A percentile compares a stretch with the other conserved stretches of the same genome.
Evolutionary conservation across 1,284 basidiomycete genomes (phyloP).

Genomic region (Pascua guehoae): DNA sequence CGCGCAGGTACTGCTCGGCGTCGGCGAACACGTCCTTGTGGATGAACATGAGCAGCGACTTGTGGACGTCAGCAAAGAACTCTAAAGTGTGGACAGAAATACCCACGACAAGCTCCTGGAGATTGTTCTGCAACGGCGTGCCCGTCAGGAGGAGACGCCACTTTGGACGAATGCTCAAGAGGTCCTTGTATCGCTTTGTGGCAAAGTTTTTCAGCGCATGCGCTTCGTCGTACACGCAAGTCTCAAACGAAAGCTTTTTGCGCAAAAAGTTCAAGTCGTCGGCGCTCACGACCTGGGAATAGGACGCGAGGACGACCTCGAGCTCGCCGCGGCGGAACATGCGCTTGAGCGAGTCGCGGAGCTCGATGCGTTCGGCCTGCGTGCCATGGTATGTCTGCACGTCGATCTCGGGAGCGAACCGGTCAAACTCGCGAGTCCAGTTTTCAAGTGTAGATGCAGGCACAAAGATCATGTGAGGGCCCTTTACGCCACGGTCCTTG

Average conservation of each 20-base stretch:
- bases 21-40: conserved; percentile 83
- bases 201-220: conserved; percentile 96
- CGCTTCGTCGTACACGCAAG: conserved; percentile 90
- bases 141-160: conserved; percentile 94
- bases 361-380: conserved; percentile 76
- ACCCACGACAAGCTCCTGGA: conserved; percentile 75
- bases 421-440: conserved; percentile 93
- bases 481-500: conserved; percentile 69
- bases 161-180: conserved; percentile 76
- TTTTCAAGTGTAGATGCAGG: conserved; percentile 97
- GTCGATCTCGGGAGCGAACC: conserved; percentile 79
- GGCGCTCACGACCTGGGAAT: conserved; percentile 83
- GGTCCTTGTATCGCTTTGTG: conserved; percentile 86
- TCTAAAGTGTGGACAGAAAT: no score
- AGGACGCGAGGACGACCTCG: conserved; percentile 94
- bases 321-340: conserved; percentile 66
- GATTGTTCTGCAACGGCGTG: conserved; percentile 77
- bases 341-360: conserved; percentile 63
- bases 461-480: conserved; percentile 91
- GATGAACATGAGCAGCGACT: conserved; percentile 95
- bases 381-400: conserved; percentile 90
- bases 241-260: conserved; percentile 86
- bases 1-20: conserved; percentile 69
- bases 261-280: conserved; percentile 86
- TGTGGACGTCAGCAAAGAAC: no score